Evolutionary conservation across 306 rosid species (phyloP).

Genomic region (Elaeagnus macrophylla): DNA sequence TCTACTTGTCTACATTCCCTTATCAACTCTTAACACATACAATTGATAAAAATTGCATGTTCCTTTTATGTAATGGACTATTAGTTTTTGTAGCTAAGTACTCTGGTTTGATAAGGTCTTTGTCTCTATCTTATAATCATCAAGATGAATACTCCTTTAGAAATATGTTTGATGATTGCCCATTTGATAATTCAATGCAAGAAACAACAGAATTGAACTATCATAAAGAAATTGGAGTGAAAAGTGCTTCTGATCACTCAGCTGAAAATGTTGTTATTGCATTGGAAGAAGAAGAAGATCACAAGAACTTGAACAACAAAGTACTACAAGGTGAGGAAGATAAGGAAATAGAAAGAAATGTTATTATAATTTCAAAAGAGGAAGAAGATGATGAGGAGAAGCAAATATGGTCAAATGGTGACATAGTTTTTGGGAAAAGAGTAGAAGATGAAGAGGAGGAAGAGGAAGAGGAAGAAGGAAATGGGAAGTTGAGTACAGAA

Average conservation of each 20-base stretch:
- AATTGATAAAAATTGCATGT: constrained; percentile 72
- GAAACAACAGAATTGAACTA: no score
- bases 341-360: constrained; percentile 12
- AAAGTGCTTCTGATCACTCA: constrained; percentile 1
- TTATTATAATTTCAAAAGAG: constrained; percentile 14
- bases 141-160: no score
- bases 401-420: constrained; percentile 13
- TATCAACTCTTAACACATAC: constrained; percentile 50
- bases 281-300: no score
- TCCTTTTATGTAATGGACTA: constrained; percentile 64
- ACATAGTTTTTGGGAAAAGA: constrained; percentile 20
- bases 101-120: constrained; percentile 40
- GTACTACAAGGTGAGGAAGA: constrained; percentile 19
- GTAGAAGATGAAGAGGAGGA: constrained; percentile 22
- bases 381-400: constrained; percentile 13
- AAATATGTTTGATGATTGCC: no score
- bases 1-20: constrained; percentile 41
- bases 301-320: constrained; percentile 6
- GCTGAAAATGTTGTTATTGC: neutral
- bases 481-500: constrained; percentile 45
- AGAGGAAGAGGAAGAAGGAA: constrained; percentile 40
- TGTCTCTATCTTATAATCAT: constrained; percentile 20
- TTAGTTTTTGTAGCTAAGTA: constrained; percentile 57
- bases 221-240: constrained; percentile 8
- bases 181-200: no score